phyloP scores from a whole-genome alignment of 1,284 basidiomycete genomes.

The Cryptococcus hybrid region DNA sequence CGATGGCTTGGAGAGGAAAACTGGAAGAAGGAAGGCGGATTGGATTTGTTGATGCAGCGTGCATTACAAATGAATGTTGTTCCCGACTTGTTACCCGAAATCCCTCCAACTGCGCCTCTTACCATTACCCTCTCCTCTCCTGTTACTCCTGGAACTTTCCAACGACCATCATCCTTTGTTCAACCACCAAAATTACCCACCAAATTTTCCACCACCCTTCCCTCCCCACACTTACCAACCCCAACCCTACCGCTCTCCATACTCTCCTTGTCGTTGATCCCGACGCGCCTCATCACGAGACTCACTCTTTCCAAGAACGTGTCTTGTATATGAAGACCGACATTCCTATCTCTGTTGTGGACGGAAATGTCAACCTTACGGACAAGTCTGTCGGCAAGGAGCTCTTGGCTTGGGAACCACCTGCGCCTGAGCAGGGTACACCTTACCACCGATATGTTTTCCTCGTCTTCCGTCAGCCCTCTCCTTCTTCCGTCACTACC shows the following conservation, averaged over 20 bases:
- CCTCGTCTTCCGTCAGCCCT: constrained; percentile 30
- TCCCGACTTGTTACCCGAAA: constrained; percentile 74
- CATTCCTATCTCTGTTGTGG: constrained; percentile 67
- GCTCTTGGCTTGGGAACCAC: constrained; percentile 39
- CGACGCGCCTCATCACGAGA: constrained; percentile 74
- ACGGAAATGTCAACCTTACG: constrained; percentile 50
- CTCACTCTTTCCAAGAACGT: constrained; percentile 65
- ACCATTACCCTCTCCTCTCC: constrained; percentile 41
- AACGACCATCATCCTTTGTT: constrained; percentile 58
- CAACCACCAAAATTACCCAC: constrained; percentile 15
- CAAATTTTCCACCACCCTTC: constrained; percentile 34
- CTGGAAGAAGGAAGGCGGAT: constrained; percentile 78
- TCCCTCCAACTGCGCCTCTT: constrained; percentile 59
- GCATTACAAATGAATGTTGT: constrained; percentile 84
- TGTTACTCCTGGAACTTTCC: constrained; percentile 69
- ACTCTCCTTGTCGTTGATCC: constrained; percentile 86
- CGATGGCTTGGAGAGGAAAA: constrained; percentile 75
- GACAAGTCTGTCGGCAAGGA: constrained; percentile 23
- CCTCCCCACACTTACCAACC: constrained; percentile 56
- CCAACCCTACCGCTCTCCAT: constrained; percentile 67
- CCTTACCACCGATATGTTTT: constrained; percentile 40
- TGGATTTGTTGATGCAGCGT: constrained; percentile 90
- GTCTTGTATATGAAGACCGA: constrained; percentile 90
- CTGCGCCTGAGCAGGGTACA: constrained; percentile 35
- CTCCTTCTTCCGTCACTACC: constrained; percentile 2